Base-by-base conservation (phyloP, 495 filamentous ascomycete species). In the Aspergillus baeticus region DNA sequence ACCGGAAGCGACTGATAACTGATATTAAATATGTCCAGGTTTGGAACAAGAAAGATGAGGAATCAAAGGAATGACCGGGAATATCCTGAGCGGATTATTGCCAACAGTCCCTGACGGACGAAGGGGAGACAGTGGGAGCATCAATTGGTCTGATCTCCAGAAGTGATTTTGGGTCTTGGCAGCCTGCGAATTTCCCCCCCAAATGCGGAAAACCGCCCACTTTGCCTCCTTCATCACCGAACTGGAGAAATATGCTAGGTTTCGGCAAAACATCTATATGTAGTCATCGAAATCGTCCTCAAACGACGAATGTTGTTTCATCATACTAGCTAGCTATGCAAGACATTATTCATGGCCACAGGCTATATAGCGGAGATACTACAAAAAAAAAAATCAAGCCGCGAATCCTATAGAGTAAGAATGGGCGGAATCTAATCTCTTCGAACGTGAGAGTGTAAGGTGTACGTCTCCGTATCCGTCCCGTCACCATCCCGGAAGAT, bases 371-470 rank as follows among this genome's bases (percentile, higher is more conserved):
- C 45, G 41, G 35, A 54, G 34, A 55, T 53, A 54, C 38, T 50
- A 22, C 8, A 22, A 23, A n/a, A 10, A 22, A 23, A n/a, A 10
- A 23, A 39, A 38, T n/a, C 22, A 33, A 59, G 43, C 11, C 33
- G 31, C 42, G 18, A 22, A 57, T 14, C 22, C n/a, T n/a, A 31
- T 33, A 37, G 17, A 29, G 1, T 13, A 39, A 14, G 31, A 17
- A 18, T 37, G 35, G 10, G n/a, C 34, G 36, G 43, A 10, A 15
- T 13, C 53, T 50, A 51, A 29, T 47, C 60, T 46, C 23, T 63
- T 43, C 53, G 57, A 35, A 78, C 57, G 60, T 80, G 79, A 8
- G 65, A 68, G 61, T 80, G 75, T 21, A 82, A 62, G n/a, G 69
- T 71, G 52, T 77, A 80, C n/a, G 72, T 65, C 45, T 77, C 77